Percentiles rank a stretch among this genome's conserved stretches.
Conservation (phyloP, 1,284 basidiomycete genomes). For the Xerocomus amazonicus region DNA sequence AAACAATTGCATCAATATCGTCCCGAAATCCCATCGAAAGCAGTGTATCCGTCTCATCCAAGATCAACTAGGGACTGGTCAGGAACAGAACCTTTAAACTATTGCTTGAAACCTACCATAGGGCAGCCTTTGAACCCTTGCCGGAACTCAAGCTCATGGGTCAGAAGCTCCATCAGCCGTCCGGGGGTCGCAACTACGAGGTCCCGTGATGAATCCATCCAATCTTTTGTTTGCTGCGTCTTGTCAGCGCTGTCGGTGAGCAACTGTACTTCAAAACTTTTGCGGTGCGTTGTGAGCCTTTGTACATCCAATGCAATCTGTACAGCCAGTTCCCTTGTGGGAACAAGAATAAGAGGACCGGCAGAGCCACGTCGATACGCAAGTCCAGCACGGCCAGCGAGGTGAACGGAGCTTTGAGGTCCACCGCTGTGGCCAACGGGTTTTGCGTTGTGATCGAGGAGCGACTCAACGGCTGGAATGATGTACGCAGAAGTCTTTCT, state of each 20-base stretch:
- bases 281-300: constrained; percentile 64
- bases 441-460: constrained; percentile 46
- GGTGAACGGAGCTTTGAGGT: constrained; percentile 30
- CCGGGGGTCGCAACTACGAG: constrained; percentile 94
- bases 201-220: constrained; percentile 66
- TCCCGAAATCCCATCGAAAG: constrained; percentile 96
- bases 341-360: constrained; percentile 85
- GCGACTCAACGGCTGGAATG: constrained; percentile 81
- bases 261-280: constrained; percentile 67
- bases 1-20: constrained; percentile 78
- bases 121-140: constrained; percentile 54
- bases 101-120: constrained; percentile 42
- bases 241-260: constrained; percentile 82
- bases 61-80: constrained; percentile 59
- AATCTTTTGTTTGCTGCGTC: constrained; percentile 63
- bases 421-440: constrained; percentile 42
- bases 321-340: constrained; percentile 91
- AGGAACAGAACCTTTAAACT: neutral
- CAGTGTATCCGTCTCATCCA: constrained; percentile 96
- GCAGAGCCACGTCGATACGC: constrained; percentile 47
- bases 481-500: constrained; percentile 93
- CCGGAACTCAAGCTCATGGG: constrained; percentile 56
- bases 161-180: constrained; percentile 78
- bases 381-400: constrained; percentile 35
- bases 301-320: constrained; percentile 89